Evolutionary conservation across 495 filamentous ascomycete species (phyloP).

Genomic region (Talaromyces nanjingensis): DNA sequence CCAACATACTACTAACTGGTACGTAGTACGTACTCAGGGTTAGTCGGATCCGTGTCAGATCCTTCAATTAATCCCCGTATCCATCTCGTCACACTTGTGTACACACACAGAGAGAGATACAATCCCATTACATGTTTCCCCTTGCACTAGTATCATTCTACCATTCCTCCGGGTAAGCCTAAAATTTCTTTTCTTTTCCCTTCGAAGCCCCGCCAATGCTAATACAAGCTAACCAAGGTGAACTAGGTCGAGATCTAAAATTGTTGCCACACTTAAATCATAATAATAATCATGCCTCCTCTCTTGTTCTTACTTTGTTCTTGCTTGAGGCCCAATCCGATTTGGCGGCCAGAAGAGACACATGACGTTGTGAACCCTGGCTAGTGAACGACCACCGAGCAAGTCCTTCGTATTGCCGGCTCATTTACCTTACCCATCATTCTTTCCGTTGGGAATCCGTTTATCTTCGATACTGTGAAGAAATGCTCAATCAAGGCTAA

Average conservation of each 20-base stretch:
- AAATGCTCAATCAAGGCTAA: not conserved
- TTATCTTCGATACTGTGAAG: not conserved
- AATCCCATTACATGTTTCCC: not conserved
- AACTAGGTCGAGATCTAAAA: not conserved
- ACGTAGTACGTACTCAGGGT: not conserved
- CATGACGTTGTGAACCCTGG: not conserved
- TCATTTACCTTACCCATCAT: not conserved
- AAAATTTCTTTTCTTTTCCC: not conserved
- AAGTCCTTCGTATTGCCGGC: not conserved
- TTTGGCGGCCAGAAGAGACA: not conserved
- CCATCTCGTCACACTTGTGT: not conserved
- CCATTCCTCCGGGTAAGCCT: not conserved
- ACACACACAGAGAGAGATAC: not conserved
- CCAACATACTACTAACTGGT: not conserved
- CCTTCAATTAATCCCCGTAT: constrained; percentile 1
- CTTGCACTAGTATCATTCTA: constrained; percentile 5
- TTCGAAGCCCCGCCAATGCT: not conserved
- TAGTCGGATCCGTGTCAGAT: not conserved
- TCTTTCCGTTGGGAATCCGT: not conserved
- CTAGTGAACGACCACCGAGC: not conserved
- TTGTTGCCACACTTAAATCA: not conserved
- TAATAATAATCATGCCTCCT: not conserved
- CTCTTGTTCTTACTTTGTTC: not conserved
- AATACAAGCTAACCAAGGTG: not conserved
- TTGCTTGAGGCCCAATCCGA: not conserved